phyloP scores from a whole-genome alignment of 495 filamentous ascomycete genomes.

The Aspergillus haitiensis region DNA sequence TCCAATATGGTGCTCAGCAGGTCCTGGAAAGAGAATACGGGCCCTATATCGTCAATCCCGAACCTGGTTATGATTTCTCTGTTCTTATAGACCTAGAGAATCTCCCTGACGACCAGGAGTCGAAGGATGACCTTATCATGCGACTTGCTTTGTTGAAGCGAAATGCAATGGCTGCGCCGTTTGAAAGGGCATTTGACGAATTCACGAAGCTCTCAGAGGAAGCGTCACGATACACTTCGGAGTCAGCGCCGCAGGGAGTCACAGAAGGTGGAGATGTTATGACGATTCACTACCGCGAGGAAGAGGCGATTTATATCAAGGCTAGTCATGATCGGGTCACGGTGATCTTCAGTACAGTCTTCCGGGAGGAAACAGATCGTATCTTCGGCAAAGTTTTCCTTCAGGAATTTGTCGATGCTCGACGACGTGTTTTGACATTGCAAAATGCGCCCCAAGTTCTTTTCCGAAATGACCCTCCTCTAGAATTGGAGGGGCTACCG shows the following conservation, averaged over 20 bases:
- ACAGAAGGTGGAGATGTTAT: constrained; percentile 88
- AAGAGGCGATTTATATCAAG: constrained; percentile 99
- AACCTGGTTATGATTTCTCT: constrained; percentile 93
- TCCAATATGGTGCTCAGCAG: constrained; percentile 86
- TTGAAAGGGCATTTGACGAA: constrained; percentile 93
- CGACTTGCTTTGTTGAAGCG: constrained; percentile 88
- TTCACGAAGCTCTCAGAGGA: constrained; percentile 81
- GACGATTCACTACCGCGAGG: constrained; percentile 96
- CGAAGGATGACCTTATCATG: constrained; percentile 77
- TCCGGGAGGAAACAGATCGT: constrained; percentile 94
- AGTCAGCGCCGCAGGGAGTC: constrained; percentile 86
- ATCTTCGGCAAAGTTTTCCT: constrained; percentile 96
- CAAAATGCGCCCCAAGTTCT: constrained; percentile 99
- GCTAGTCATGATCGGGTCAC: constrained; percentile 95
- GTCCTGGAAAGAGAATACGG: constrained; percentile 95
- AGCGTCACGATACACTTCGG: constrained; percentile 84
- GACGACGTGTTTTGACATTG: constrained; percentile 74
- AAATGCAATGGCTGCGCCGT: constrained; percentile 97
- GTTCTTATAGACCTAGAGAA: constrained; percentile 83
- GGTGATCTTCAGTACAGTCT: constrained; percentile 98
- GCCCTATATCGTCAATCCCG: constrained; percentile 80
- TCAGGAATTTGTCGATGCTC: constrained; percentile 94
- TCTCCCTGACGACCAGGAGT: constrained; percentile 77
- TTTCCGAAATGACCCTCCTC: constrained; percentile 89
- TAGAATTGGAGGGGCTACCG: constrained; percentile 84